Percentiles rank a stretch among this genome's conserved stretches.
Conservation (phyloP, 441 rosid genomes). For the Biscutella laevigata region DNA sequence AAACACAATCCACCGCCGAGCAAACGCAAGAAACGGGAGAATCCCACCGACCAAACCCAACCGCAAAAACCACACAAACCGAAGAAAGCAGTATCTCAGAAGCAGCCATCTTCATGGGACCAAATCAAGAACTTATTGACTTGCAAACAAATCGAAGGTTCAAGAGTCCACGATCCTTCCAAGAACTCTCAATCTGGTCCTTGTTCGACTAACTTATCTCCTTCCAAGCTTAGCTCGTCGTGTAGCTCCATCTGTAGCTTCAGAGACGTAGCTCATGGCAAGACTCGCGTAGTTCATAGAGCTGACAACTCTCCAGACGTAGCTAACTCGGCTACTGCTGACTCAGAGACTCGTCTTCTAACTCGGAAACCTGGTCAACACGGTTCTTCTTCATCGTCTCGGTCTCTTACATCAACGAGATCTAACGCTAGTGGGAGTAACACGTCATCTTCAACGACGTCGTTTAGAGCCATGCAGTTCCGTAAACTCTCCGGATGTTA, state of each 20-base stretch:
- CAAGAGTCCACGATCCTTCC: slow-evolving; percentile 70
- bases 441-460: slow-evolving; percentile 27
- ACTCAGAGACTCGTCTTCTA: slow-evolving; percentile 53
- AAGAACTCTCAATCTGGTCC: slow-evolving; percentile 26
- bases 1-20: slow-evolving; percentile 19
- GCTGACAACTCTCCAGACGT: slow-evolving; percentile 80
- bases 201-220: slow-evolving; percentile 14
- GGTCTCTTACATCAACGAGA: slow-evolving; percentile 43
- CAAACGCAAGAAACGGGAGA: slow-evolving; percentile 28
- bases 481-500: slow-evolving; percentile 95
- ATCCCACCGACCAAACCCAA: slow-evolving; percentile 20
- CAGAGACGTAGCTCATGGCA: slow-evolving; percentile 74
- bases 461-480: slow-evolving; percentile 79
- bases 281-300: slow-evolving; percentile 82
- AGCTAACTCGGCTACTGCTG: slow-evolving; percentile 39
- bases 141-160: slow-evolving; percentile 74
- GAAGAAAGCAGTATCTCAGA: slow-evolving; percentile 20
- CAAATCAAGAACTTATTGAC: slow-evolving; percentile 84
- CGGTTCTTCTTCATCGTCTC: slow-evolving; percentile 31
- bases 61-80: slow-evolving; percentile 25
- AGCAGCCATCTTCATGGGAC: slow-evolving; percentile 80
- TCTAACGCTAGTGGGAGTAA: slow-evolving; percentile 31
- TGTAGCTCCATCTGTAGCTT: slow-evolving; percentile 83
- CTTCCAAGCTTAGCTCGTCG: slow-evolving; percentile 45
- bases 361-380: slow-evolving; percentile 39